Evolutionary conservation across 2,329 filamentous ascomycete genomes (phyloP).

Genomic region (Arthroderma sp.): DNA sequence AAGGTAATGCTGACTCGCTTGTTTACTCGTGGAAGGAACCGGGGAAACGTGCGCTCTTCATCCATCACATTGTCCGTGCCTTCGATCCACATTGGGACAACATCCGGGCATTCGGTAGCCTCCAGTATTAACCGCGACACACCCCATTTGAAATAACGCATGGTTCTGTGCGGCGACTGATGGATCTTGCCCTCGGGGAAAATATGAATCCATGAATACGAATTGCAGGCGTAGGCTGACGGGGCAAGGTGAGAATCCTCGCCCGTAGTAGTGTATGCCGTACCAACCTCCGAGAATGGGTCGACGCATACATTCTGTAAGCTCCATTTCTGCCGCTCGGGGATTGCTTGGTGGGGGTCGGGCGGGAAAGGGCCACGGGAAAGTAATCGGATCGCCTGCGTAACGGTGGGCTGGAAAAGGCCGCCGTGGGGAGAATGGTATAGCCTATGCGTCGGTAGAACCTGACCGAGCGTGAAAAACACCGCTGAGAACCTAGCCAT

Average conservation of each 20-base stretch:
- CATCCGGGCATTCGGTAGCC: conserved; percentile 69
- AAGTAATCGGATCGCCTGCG: conserved; percentile 71
- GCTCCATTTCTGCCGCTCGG: conserved; percentile 26
- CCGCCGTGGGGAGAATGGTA: conserved; percentile 70
- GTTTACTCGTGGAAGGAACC: conserved; percentile 63
- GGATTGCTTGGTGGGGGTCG: conserved; percentile 30
- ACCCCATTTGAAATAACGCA: conserved; percentile 99
- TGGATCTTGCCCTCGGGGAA: conserved; percentile 94
- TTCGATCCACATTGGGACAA: conserved; percentile 90
- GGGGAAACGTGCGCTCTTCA: conserved; percentile 64
- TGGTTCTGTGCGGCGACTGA: conserved; percentile 61
- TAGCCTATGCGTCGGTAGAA: conserved; percentile 73
- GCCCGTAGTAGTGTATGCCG: conserved; percentile 28
- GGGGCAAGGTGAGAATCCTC: conserved; percentile 50
- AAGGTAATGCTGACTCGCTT: conserved; percentile 62
- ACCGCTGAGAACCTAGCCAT: conserved; percentile 48
- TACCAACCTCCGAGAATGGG: conserved; percentile 32
- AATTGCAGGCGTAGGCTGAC: conserved; percentile 55
- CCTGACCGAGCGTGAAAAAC: conserved; percentile 84
- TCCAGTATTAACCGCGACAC: conserved; percentile 84
- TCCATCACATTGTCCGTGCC: conserved; percentile 81
- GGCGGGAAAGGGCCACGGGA: conserved; percentile 50
- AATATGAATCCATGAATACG: conserved; percentile 78
- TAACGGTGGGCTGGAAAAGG: conserved; percentile 77
- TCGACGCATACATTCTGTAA: conserved; percentile 32